Base-by-base conservation (phyloP, 1,284 basidiomycete genomes). In the Malassezia equina region DNA sequence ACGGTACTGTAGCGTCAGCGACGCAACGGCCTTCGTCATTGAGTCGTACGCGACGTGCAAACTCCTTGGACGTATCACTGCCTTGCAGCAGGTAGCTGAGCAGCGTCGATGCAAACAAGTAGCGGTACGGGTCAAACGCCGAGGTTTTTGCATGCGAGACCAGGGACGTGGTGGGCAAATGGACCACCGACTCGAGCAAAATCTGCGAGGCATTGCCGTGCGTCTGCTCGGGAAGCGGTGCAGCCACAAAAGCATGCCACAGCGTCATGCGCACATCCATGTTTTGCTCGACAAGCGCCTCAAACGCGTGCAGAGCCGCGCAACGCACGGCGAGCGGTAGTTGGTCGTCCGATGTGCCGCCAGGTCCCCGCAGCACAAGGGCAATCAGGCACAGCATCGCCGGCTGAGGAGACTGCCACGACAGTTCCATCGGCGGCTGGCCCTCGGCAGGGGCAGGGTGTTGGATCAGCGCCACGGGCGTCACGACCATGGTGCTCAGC, bases 31-130 rank as follows among this genome's bases (percentile, higher is more conserved):
- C 77, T 3, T 76, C 76, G 25, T 54, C 57, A 32, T 60, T 59
- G 7, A 78, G 67, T 1, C 72, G 71, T 52, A 81, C 75, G 28
- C 77, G 74, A 4, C 80, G 69, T 2, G 80, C 80, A 27, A 79
- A 67, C 51, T 77, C 76, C 65, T 81, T 82, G 52, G 77, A 78
- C 28, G 77, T 76, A 63, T 82, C 80, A 13, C 78, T 80, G 43
- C 78, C 77, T 5, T 79, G 73, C 23, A 82, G 62, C 5, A 82
- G 75, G 59, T 80, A 78, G 2, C 78, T 67, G 49, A 81, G 77
- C 24, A 73, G 56, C 29, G 67, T 61, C 7, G 63, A 41, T 0
- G 68, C 62, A 19, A 72, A 51, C 17, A 72, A 55, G 25, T 63
- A 58, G 17, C 77, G 76, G 66, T 81, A 80, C 1, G 80, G 78